Evolutionary conservation across 192 early-diverging fungal genomes (phyloP), one percentile per base, ranked within the genome.

Genomic region (Gigaspora rosea): DNA sequence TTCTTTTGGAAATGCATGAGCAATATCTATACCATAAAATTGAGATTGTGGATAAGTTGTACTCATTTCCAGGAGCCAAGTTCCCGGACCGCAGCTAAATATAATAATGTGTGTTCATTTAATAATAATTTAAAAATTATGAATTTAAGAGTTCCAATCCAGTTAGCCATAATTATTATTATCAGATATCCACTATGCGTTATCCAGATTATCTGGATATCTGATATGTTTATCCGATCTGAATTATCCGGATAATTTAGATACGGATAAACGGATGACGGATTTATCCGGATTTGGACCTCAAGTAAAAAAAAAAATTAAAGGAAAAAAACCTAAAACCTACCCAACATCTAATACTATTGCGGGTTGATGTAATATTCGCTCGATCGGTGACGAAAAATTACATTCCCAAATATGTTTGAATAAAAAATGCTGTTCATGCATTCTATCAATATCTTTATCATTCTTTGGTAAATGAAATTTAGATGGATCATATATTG

Each of bases 1-100:
- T 64, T 78, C 81, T 10, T 75, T 27, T 0, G 83, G 83, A 64
- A 80, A 82, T 33, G 79, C 78, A 22, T 78, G 32, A 20, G 73
- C 78, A 73, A 84, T 79, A 52, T 84, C 83, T 0, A 82, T 74
- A 8, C 83, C 83, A 51, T 78, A 41, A 36, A 80, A 64, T 3
- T 80, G 78, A 27, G 79, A 72, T 16, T 76, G 77, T 13, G 75
- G 81, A 46, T 81, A 80, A 16, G 80, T 78, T 46, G 71, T 78
- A 18, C 79, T 79, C 81, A 84, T 80, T 57, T 84, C 83, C 7
- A 84, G 59, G 8, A 80, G 75, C 81, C 81, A 82, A 8, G 78
- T 77, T 1, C 83, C 83, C 0, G 78, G 71, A 4, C 80, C 82
- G 16, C 66, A 68, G 12, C 66, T 59, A 59, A 59, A n/a, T 16